These are phyloP conservation scores for Acanthamoeba healyi DNA, from an alignment of 208 protist species.

Conservation along the genomic window DNA sequence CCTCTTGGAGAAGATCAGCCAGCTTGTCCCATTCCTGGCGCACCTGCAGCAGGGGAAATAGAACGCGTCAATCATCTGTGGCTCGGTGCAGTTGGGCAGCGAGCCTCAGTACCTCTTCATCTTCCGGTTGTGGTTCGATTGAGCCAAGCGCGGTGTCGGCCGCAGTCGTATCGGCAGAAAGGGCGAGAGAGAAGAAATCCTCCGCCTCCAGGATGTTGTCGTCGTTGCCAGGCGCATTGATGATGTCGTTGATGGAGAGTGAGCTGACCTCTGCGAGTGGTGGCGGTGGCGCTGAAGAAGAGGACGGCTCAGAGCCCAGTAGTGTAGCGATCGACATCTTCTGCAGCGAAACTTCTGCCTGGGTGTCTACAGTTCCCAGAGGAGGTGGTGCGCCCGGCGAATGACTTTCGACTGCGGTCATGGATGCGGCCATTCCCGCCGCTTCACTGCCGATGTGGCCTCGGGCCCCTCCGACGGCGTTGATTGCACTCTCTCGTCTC, in stretches of 20 bases:
- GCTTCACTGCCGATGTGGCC: neutral
- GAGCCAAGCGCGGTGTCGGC: neutral
- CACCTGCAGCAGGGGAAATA: neutral
- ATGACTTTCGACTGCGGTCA: neutral
- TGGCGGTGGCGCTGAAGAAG: neutral
- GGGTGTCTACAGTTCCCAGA: neutral
- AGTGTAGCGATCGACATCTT: constrained; percentile 55
- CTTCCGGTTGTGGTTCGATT: neutral
- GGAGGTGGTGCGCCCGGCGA: neutral
- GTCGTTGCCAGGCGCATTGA: constrained; percentile 48
- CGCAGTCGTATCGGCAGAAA: neutral
- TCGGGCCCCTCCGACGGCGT: neutral
- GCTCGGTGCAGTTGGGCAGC: no score
- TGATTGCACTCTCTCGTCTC: neutral
- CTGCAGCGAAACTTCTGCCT: neutral
- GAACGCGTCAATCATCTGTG: no score
- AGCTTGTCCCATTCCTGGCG: constrained; percentile 48
- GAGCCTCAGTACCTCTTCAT: neutral
- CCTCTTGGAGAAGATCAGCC: constrained; percentile 8
- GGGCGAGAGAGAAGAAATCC: constrained; percentile 14
- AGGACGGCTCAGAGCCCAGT: neutral
- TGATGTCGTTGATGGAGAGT: constrained; percentile 62
- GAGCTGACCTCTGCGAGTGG: neutral
- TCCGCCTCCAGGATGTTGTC: constrained; percentile 11
- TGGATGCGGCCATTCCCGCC: neutral